These are phyloP conservation scores for Fusarium oxysporum DNA, from an alignment of 2,329 filamentous ascomycete species.

Conservation along the genomic window DNA sequence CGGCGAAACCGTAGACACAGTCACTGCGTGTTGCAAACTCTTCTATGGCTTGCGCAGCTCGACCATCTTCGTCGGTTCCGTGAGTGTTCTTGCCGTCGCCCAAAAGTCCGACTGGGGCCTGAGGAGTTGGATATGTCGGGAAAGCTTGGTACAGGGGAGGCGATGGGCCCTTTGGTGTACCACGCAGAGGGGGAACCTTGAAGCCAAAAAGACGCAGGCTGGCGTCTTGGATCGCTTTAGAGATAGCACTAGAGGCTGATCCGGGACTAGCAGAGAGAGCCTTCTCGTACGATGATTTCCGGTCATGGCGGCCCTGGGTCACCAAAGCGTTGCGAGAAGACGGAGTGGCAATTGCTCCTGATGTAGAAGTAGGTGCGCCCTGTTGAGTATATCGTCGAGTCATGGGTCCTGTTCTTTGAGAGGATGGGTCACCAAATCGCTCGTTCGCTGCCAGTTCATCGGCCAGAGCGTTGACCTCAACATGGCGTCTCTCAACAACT, in stretches of 20 bases:
- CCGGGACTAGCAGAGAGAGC: slow-evolving; percentile 73
- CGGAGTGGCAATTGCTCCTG: slow-evolving; percentile 75
- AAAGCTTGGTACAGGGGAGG: slow-evolving; percentile 85
- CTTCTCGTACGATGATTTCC: slow-evolving; percentile 84
- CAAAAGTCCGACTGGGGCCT: slow-evolving; percentile 70
- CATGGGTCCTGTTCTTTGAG: slow-evolving; percentile 71
- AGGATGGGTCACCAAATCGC: slow-evolving; percentile 64
- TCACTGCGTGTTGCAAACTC: slow-evolving; percentile 93
- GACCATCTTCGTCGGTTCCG: slow-evolving; percentile 79
- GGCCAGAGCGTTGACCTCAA: slow-evolving; percentile 96
- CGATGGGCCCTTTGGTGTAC: slow-evolving; percentile 71
- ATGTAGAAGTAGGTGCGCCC: slow-evolving; percentile 74
- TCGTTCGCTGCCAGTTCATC: slow-evolving; percentile 92
- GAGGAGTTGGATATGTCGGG: slow-evolving; percentile 82
- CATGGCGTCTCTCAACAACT: slow-evolving; percentile 91
- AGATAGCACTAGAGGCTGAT: slow-evolving; percentile 89
- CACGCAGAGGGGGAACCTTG: slow-evolving; percentile 73
- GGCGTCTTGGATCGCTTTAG: slow-evolving; percentile 94
- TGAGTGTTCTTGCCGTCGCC: slow-evolving; percentile 70
- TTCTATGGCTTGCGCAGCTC: slow-evolving; percentile 84
- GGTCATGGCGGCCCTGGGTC: slow-evolving; percentile 77
- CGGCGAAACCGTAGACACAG: slow-evolving; percentile 96
- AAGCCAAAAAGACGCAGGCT: slow-evolving; percentile 80
- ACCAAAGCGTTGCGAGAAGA: slow-evolving; percentile 80
- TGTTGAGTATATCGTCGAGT: slow-evolving; percentile 83